Base-by-base conservation (phyloP, 2,329 filamentous ascomycete species). In the Fusarium illudens region DNA sequence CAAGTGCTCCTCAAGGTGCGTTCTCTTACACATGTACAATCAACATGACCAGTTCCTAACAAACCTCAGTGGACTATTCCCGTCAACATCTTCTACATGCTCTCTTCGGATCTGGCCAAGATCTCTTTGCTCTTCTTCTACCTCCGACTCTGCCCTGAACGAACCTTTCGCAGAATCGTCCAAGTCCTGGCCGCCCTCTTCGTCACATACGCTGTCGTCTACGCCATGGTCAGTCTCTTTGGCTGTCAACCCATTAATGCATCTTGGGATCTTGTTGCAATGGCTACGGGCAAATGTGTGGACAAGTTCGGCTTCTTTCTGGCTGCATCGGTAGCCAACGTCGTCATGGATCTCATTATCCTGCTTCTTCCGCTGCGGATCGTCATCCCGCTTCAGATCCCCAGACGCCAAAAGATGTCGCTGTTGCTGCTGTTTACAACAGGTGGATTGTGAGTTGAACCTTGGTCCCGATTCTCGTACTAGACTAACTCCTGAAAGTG, bases 11-110 rank as follows among this genome's bases (percentile, higher is more conserved):
- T 71, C 10, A 71, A 71, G 19, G 68, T 67, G n/a, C 8, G 22
- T 9, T 30, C 2, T 0, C 1, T n/a, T n/a, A 2, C n/a, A 3
- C 12, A 20, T 19, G 0, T 8, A 6, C 11, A 8, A 32, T 3
- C 0, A 3, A 5, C 12, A 7, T 4, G 1, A 4, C 2, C 12
- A 49, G 4, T 6, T 7, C 1, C 55, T 72, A 17, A 70, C 37
- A 1, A 5, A 2, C 0, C 25, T 0, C 2, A 72, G 70, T 72
- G 70, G 70, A 72, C 70, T 0, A 61, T 72, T 8, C 70, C 67
- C 2, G 70, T 71, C 60, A 72, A 72, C 22, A 72, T 72, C 36
- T 72, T 72, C 19, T 72, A 72, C 49, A 72, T 72, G 70, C 39
- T 72, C 1, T 69, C 70, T 0, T 72, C 70, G 3, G 70, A 72